These are phyloP conservation scores for Imleria badia DNA, from an alignment of 768 basidiomycete species.

Conservation along the genomic window DNA sequence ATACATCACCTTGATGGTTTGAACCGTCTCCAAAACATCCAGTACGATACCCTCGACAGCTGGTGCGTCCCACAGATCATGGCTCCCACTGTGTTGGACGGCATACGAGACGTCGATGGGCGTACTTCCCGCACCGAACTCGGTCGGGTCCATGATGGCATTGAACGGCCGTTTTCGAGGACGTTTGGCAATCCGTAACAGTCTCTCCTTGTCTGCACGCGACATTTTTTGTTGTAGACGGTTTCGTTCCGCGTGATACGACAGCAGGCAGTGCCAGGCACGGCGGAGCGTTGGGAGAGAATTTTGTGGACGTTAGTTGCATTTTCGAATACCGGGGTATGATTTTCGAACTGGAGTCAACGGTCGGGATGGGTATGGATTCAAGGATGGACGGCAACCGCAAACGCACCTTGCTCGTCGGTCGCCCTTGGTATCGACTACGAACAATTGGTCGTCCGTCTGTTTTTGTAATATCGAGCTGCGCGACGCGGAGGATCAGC, in stretches of 20 bases:
- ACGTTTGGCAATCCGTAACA: slow-evolving; percentile 75
- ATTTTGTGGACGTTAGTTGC: slow-evolving; percentile 74
- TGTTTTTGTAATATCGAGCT: slow-evolving; percentile 67
- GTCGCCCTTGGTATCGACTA: slow-evolving; percentile 79
- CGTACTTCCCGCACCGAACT: slow-evolving; percentile 65
- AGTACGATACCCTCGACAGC: too few species aligned
- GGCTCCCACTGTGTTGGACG: slow-evolving; percentile 62
- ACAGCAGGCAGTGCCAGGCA: slow-evolving; percentile 89
- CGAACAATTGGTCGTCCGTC: slow-evolving; percentile 72
- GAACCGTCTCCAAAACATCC: too few species aligned
- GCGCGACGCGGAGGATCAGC: background rate
- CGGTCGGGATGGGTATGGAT: background rate
- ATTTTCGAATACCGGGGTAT: slow-evolving; percentile 51
- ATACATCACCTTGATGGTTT: too few species aligned
- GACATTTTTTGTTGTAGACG: slow-evolving; percentile 42
- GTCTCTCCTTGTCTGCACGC: slow-evolving; percentile 68
- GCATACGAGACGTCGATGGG: slow-evolving; percentile 64
- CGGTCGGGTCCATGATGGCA: slow-evolving; percentile 63
- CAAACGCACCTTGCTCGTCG: slow-evolving; percentile 63
- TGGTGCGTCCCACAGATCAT: slow-evolving; percentile 58
- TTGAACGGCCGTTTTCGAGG: slow-evolving; percentile 73
- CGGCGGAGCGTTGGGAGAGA: slow-evolving; percentile 80
- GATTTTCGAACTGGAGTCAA: slow-evolving; percentile 52
- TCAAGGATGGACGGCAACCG: too few species aligned
- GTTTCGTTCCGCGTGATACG: slow-evolving; percentile 45